These are phyloP conservation scores for Mucor plumbeus DNA, from an alignment of 371 early-diverging fungal genomes.

Conservation along the genomic window DNA sequence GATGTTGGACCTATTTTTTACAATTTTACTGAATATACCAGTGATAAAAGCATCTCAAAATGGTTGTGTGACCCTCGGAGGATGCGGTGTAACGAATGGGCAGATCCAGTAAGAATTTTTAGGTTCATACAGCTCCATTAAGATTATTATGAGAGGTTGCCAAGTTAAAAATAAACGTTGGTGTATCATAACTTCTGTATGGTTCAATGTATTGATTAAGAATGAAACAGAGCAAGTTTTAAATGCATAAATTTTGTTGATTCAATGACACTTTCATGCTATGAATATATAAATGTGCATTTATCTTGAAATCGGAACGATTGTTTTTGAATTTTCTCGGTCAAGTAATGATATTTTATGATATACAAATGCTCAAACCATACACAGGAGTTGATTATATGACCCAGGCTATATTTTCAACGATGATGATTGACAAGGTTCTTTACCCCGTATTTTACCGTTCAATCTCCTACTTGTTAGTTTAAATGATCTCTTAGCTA, in stretches of 20 bases:
- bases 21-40: not conserved
- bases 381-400: not conserved
- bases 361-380: not conserved
- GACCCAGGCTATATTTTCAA: not conserved
- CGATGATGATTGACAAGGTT: not conserved
- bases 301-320: too few relatives aligned
- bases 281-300: too few relatives aligned
- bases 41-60: not conserved
- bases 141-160: too few relatives aligned
- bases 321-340: too few relatives aligned
- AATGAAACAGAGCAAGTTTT: too few relatives aligned
- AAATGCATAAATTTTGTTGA: too few relatives aligned
- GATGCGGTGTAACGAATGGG: not conserved
- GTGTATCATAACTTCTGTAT: too few relatives aligned
- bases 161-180: too few relatives aligned
- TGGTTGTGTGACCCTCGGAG: not conserved
- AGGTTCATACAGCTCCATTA: too few relatives aligned
- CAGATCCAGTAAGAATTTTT: not conserved
- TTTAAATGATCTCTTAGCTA: not conserved
- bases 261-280: too few relatives aligned
- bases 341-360: not conserved
- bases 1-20: not conserved
- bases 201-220: too few relatives aligned
- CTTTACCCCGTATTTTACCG: constrained; percentile 2
- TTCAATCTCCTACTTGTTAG: constrained; percentile 6